phyloP scores from a whole-genome alignment of 2,329 filamentous ascomycete genomes.

The Hypoxylon sp. region DNA sequence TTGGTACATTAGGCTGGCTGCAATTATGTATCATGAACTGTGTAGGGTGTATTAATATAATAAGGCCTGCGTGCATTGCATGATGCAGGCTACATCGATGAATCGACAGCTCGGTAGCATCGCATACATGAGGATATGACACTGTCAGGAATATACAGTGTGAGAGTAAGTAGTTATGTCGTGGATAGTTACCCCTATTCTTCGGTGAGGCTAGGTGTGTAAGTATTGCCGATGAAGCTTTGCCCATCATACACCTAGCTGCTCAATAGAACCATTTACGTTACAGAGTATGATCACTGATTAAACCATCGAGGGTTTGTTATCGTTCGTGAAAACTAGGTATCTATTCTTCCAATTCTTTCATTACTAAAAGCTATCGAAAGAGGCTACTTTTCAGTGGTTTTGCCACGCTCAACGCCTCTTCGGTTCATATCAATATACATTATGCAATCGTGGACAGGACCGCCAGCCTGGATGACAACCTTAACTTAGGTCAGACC shows the following conservation, averaged over 20 bases:
- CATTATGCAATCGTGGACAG: slow-evolving; percentile 31
- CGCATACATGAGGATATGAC: not conserved
- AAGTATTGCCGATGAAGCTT: not conserved
- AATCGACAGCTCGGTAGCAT: not conserved
- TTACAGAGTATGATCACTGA: not conserved
- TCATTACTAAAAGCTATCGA: not conserved
- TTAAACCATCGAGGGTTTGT: not conserved
- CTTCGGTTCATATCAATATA: slow-evolving; percentile 34
- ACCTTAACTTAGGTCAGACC: slow-evolving; percentile 1
- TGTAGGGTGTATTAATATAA: not conserved
- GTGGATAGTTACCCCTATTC: not conserved
- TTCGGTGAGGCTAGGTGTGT: not conserved
- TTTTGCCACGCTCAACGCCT: slow-evolving; percentile 29
- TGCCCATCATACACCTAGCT: not conserved
- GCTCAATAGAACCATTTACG: not conserved
- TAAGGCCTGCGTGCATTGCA: slow-evolving; percentile 10
- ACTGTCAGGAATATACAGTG: not conserved
- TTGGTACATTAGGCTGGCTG: not conserved
- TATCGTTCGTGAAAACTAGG: not conserved
- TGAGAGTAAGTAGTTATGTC: not conserved
- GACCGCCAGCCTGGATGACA: not conserved
- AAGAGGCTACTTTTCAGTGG: slow-evolving; percentile 14
- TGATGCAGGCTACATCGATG: not conserved
- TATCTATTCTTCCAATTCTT: not conserved
- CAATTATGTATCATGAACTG: too few relatives aligned